A percentile compares a stretch with the other conserved stretches of the same genome.
These are phyloP conservation scores for Naganishia liquefaciens DNA, from an alignment of 1,284 basidiomycete genomes.

Conservation along the genomic window DNA sequence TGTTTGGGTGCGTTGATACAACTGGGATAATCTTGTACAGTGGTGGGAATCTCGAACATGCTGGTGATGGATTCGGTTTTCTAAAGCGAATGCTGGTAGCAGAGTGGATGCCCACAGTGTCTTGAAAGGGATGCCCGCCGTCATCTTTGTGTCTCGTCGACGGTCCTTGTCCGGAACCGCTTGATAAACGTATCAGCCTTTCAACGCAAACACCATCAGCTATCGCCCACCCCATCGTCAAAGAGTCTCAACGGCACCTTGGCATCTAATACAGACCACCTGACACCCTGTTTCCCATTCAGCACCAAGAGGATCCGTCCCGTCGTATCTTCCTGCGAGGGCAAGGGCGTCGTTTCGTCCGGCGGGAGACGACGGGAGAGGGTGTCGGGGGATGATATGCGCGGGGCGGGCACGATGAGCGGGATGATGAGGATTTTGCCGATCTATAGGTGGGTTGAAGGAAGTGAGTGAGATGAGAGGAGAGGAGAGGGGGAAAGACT, in stretches of 20 bases:
- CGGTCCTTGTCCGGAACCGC: conserved; percentile 13
- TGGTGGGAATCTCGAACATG: too few relatives aligned
- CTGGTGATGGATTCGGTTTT: too few relatives aligned
- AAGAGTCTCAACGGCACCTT: conserved; percentile 15
- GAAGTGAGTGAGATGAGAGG: background rate
- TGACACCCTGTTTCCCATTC: conserved; percentile 25
- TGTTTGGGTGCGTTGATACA: too few relatives aligned
- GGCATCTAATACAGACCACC: conserved; percentile 29
- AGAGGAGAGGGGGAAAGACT: background rate
- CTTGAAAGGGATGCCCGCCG: too few relatives aligned
- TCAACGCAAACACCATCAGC: background rate
- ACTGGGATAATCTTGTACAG: too few relatives aligned
- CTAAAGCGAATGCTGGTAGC: too few relatives aligned
- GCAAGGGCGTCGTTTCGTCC: background rate
- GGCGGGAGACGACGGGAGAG: background rate
- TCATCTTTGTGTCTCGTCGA: conserved; percentile 13
- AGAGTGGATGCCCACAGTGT: too few relatives aligned
- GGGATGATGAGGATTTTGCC: conserved; percentile 26
- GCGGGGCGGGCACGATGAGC: background rate
- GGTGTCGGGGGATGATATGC: background rate
- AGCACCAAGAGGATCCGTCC: conserved; percentile 24
- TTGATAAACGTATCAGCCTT: conserved; percentile 26
- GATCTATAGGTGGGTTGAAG: background rate
- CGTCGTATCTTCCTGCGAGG: background rate
- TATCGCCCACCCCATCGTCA: background rate